A percentile compares a stretch with the other conserved stretches of the same genome.
These are phyloP conservation scores for Centella asiatica DNA, from an alignment of 129 eudicot genomes.

Conservation along the genomic window DNA sequence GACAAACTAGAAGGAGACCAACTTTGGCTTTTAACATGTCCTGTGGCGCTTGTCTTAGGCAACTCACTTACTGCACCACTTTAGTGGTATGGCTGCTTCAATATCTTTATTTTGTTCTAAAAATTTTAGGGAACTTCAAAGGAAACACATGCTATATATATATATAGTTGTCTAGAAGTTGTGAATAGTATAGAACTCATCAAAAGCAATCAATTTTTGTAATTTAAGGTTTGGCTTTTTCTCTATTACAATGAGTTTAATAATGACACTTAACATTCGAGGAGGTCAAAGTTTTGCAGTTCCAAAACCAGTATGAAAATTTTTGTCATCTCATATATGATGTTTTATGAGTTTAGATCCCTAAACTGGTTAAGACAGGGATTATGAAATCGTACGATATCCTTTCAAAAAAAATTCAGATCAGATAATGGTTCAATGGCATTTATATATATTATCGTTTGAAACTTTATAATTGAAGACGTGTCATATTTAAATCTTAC, in stretches of 20 bases:
- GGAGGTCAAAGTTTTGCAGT: not conserved
- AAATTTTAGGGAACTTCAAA: constrained; percentile 29
- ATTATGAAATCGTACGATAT: no score
- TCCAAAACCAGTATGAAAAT: not conserved
- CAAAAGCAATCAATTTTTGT: constrained; percentile 29
- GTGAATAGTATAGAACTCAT: constrained; percentile 15
- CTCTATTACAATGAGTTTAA: constrained; percentile 12
- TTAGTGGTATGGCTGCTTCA: constrained; percentile 25
- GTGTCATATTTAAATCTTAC: no score
- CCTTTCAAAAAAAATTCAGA: no score
- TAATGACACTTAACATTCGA: constrained; percentile 14
- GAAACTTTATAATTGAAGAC: no score
- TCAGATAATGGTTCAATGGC: no score
- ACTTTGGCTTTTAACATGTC: constrained; percentile 48
- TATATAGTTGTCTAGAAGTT: constrained; percentile 28
- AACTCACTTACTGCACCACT: constrained; percentile 1
- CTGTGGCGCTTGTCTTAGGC: constrained; percentile 28
- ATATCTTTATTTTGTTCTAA: constrained; percentile 4
- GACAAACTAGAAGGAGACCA: constrained; percentile 30
- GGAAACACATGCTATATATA: constrained; percentile 11
- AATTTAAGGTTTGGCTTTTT: constrained; percentile 29
- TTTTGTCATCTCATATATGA: constrained; percentile 1
- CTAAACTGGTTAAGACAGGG: no score
- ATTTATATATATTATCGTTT: no score
- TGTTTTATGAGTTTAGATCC: not conserved